phyloP scores from a whole-genome alignment of 2,329 filamentous ascomycete species.

The Annulohypoxylon truncatum region DNA sequence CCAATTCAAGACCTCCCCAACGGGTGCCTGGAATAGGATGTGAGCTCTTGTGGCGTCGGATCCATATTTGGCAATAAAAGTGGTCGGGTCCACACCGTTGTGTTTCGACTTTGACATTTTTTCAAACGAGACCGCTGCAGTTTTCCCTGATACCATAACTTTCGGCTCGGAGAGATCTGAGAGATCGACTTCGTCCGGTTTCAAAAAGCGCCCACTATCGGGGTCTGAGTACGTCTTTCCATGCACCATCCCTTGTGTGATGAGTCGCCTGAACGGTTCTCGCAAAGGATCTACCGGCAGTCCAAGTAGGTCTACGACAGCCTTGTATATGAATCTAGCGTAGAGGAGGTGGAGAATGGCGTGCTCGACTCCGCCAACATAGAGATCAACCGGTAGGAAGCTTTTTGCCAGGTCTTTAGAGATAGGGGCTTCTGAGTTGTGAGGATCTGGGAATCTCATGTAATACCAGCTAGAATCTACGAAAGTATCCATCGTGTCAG shows the following conservation, averaged over 20 bases:
- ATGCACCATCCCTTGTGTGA: constrained; percentile 94
- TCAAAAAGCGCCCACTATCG: constrained; percentile 78
- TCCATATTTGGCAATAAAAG: constrained; percentile 78
- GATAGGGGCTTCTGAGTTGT: constrained; percentile 72
- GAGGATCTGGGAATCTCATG: constrained; percentile 79
- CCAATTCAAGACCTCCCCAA: constrained; percentile 87
- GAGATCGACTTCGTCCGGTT: constrained; percentile 78
- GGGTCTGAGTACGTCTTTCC: constrained; percentile 85
- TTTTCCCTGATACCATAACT: constrained; percentile 70
- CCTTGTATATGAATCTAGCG: constrained; percentile 90
- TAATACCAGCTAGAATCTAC: constrained; percentile 97
- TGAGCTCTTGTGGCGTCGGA: constrained; percentile 88
- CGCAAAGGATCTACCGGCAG: constrained; percentile 27
- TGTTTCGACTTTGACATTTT: constrained; percentile 98
- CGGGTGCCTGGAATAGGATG: constrained; percentile 88
- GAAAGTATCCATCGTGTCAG: constrained; percentile 96
- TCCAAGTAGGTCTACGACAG: constrained; percentile 67
- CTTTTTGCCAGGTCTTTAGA: constrained; percentile 66
- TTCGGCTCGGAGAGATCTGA: constrained; percentile 66
- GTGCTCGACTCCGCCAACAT: constrained; percentile 90
- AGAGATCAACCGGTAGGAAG: constrained; percentile 83
- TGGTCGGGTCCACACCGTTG: constrained; percentile 86
- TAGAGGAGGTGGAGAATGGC: constrained; percentile 92
- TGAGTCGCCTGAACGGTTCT: constrained; percentile 84
- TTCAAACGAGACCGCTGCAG: constrained; percentile 75